Percentiles rank a stretch among this genome's conserved stretches.
These are phyloP conservation scores for Cladosporium sp. DNA, from an alignment of 2,329 filamentous ascomycete genomes.

Conservation along the genomic window DNA sequence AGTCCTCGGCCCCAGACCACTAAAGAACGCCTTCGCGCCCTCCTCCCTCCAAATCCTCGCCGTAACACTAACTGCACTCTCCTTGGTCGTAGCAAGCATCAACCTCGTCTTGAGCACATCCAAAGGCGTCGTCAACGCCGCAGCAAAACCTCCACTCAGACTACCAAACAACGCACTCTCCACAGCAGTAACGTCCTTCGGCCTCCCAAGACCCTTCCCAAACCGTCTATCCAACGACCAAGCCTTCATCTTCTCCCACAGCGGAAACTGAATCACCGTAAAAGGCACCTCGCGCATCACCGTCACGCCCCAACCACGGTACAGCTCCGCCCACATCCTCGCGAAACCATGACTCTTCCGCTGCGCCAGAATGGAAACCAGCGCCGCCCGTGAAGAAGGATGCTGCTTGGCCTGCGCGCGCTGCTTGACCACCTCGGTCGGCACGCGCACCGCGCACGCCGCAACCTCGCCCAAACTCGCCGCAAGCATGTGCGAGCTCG, in stretches of 20 bases:
- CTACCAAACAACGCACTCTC: constrained; percentile 86
- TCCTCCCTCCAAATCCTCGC: constrained; percentile 59
- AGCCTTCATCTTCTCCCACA: constrained; percentile 90
- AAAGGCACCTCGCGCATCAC: constrained; percentile 96
- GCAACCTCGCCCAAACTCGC: constrained; percentile 84
- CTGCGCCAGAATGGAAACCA: constrained; percentile 60
- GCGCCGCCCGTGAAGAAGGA: constrained; percentile 61
- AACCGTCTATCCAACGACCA: constrained; percentile 50
- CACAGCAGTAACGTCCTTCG: constrained; percentile 55
- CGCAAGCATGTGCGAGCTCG: constrained; percentile 68
- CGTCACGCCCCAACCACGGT: constrained; percentile 87
- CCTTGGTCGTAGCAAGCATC: constrained; percentile 75
- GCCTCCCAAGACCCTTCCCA: constrained; percentile 17
- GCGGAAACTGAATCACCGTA: constrained; percentile 91
- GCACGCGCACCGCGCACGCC: constrained; percentile 86
- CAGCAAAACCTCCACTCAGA: constrained; percentile 76
- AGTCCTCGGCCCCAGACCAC: constrained; percentile 73
- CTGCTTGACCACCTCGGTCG: constrained; percentile 96
- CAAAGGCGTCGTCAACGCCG: constrained; percentile 82
- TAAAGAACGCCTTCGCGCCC: constrained; percentile 66
- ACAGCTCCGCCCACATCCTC: constrained; percentile 75
- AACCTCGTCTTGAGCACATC: constrained; percentile 96
- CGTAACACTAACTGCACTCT: constrained; percentile 56
- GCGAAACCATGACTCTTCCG: constrained; percentile 36
- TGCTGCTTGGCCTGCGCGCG: constrained; percentile 84